Evolutionary conservation across 2,329 filamentous ascomycete species (phyloP).

Genomic region (Xylariaceae sp.): DNA sequence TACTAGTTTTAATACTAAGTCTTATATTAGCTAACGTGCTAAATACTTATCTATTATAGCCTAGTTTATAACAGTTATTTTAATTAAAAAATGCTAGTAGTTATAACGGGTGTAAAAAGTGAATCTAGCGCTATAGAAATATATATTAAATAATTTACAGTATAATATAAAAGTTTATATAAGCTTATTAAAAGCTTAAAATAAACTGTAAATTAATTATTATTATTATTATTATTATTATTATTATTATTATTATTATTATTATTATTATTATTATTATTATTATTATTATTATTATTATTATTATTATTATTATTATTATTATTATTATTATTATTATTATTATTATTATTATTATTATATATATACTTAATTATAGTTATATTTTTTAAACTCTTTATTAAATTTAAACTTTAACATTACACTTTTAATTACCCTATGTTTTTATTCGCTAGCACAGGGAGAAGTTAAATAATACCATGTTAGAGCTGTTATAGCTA

Average conservation of each 20-base stretch:
- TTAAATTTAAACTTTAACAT: neutral
- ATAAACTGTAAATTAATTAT: neutral
- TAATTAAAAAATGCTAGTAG: neutral
- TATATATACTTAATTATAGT: neutral
- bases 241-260: neutral
- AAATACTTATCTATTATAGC: too few species aligned
- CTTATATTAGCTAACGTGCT: neutral
- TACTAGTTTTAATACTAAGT: neutral
- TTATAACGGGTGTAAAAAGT: neutral
- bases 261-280: neutral
- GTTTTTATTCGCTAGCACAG: neutral
- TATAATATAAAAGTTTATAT: neutral
- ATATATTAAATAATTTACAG: neutral
- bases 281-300: neutral
- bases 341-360: neutral
- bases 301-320: neutral
- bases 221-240: neutral
- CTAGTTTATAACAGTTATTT: neutral
- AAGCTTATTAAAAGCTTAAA: neutral
- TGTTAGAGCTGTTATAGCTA: too few species aligned
- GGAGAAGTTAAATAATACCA: neutral
- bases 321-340: neutral
- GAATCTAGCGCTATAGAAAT: neutral
- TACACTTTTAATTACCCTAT: neutral
- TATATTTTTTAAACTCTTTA: neutral